These are phyloP conservation scores for Brassica juncea DNA, from an alignment of 345 rosid species.

Conservation along the genomic window DNA sequence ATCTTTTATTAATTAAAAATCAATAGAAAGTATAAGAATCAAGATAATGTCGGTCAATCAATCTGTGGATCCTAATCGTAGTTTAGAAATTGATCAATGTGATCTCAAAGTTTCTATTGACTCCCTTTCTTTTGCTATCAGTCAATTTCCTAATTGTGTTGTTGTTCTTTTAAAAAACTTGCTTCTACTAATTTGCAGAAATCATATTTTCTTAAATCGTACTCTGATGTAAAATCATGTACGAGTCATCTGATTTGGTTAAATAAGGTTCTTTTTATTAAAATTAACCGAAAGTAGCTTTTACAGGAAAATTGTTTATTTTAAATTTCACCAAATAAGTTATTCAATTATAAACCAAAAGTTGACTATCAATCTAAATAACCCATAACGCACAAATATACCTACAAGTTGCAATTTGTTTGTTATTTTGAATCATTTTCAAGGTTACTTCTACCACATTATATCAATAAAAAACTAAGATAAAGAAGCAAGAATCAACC, in stretches of 20 bases:
- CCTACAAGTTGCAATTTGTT: background rate
- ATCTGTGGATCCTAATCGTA: background rate
- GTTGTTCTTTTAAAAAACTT: background rate
- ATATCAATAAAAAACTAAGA: background rate
- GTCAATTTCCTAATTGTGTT: background rate
- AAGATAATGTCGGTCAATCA: background rate
- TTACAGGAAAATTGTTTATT: background rate
- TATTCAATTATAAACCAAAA: background rate
- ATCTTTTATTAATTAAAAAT: no score
- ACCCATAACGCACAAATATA: background rate
- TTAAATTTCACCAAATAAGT: background rate
- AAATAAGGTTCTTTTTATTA: background rate
- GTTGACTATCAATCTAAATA: background rate
- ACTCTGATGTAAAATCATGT: background rate
- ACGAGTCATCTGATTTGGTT: background rate
- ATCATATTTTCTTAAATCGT: background rate
- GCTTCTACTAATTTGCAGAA: background rate
- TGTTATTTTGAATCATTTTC: background rate
- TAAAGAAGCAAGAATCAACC: slow-evolving; percentile 27
- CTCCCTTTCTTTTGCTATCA: background rate
- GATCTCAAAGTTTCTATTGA: background rate
- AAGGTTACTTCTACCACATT: slow-evolving; percentile 11
- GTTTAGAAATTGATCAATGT: background rate
- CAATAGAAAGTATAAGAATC: background rate
- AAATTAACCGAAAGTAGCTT: background rate